Evolutionary conservation across 129 eudicot genomes (phyloP).

Genomic region (Erigeron canadensis): DNA sequence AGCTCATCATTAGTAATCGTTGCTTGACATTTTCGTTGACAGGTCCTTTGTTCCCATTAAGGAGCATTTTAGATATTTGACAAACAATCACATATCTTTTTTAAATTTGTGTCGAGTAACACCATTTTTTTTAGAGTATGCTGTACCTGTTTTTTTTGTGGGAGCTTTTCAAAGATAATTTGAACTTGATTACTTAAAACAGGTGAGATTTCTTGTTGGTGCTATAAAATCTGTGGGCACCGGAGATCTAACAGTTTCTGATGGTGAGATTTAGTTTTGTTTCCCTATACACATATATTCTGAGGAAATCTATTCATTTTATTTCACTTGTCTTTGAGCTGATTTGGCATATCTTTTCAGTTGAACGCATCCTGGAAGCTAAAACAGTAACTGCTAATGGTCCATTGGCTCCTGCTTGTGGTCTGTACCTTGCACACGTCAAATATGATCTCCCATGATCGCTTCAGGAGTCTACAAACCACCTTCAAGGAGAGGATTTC

Average conservation of each 20-base stretch:
- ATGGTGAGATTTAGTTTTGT: constrained; percentile 51
- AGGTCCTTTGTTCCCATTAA: too few species aligned
- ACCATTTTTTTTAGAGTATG: too few species aligned
- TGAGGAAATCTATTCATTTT: not conserved
- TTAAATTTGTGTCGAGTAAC: too few species aligned
- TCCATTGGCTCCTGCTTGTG: constrained; percentile 97
- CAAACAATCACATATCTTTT: too few species aligned
- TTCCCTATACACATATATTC: not conserved
- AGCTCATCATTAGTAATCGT: too few species aligned
- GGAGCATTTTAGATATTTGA: too few species aligned
- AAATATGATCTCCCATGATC: constrained; percentile 71
- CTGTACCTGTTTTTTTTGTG: not conserved
- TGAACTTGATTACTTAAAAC: constrained; percentile 21
- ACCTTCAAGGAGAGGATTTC: not conserved
- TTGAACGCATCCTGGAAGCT: constrained; percentile 78
- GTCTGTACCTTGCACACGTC: constrained; percentile 83
- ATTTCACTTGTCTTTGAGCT: constrained; percentile 4
- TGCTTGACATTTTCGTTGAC: too few species aligned
- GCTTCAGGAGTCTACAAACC: not conserved
- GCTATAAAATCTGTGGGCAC: constrained; percentile 90
- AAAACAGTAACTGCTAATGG: constrained; percentile 70
- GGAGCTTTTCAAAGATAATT: not conserved
- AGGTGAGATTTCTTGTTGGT: constrained; percentile 95
- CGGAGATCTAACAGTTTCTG: constrained; percentile 67
- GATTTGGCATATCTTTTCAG: constrained; percentile 33